Percentiles rank a stretch among this genome's conserved stretches.
These are phyloP conservation scores for Schizonepeta tenuifolia DNA, from an alignment of 257 asterid genomes.

Conservation along the genomic window DNA sequence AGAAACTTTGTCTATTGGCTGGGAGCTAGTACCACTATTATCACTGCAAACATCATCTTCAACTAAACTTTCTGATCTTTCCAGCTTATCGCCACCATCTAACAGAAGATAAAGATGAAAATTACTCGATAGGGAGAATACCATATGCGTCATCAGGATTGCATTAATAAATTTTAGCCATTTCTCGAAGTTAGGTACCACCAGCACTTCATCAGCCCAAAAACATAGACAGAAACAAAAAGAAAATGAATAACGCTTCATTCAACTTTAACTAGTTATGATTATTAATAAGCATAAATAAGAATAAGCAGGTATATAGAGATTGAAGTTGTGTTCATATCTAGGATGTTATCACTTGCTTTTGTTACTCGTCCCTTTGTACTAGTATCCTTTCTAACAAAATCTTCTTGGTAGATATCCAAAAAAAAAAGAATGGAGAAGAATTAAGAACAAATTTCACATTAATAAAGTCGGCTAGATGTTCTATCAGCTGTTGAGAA, in stretches of 20 bases:
- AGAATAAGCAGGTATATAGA: not conserved
- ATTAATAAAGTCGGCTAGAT: not conserved
- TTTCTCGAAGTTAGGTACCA: conserved; percentile 25
- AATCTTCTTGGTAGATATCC: too few relatives aligned
- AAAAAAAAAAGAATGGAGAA: not conserved
- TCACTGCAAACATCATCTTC: conserved; percentile 36
- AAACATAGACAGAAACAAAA: not conserved
- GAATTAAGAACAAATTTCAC: not conserved
- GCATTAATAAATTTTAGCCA: not conserved
- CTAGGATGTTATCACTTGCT: conserved; percentile 3
- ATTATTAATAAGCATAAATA: not conserved
- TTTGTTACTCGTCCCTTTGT: not conserved
- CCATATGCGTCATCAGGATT: not conserved
- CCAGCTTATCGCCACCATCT: conserved; percentile 52
- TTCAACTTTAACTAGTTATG: not conserved
- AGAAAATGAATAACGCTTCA: not conserved
- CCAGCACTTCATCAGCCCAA: conserved; percentile 33
- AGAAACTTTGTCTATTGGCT: conserved; percentile 32
- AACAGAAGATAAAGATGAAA: conserved; percentile 27
- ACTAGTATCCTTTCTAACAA: too few relatives aligned
- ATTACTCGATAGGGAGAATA: conserved; percentile 14
- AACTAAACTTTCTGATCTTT: conserved; percentile 37
- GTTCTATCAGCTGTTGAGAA: not conserved
- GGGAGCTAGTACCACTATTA: conserved; percentile 34
- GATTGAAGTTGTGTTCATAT: not conserved